Evolutionary conservation across 73 alveolate species (phyloP).

Genomic region (Tetrahymena borealis): DNA sequence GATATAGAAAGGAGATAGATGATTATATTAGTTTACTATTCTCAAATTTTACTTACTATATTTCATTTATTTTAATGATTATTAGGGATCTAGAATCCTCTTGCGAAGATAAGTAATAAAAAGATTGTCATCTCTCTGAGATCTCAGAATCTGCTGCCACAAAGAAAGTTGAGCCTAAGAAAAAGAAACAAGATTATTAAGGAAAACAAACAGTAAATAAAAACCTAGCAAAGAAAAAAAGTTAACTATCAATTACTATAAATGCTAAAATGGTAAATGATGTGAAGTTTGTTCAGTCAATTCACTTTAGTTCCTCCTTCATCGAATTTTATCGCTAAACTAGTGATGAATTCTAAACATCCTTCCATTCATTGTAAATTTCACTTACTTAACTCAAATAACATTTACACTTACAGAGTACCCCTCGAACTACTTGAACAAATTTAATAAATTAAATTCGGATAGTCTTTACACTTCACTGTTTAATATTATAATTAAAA

Average conservation of each 20-base stretch:
- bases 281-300: not conserved
- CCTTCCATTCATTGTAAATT: not conserved
- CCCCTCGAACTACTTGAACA: too few relatives aligned
- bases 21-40: too few relatives aligned
- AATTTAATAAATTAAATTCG: too few relatives aligned
- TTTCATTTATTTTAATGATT: too few relatives aligned
- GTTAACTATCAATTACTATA: not conserved
- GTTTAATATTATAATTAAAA: too few relatives aligned
- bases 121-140: not conserved
- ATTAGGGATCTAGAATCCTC: not conserved
- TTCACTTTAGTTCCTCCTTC: not conserved
- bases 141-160: not conserved
- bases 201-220: not conserved
- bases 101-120: not conserved
- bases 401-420: too few relatives aligned
- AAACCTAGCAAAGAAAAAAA: not conserved
- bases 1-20: too few relatives aligned
- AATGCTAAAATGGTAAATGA: not conserved
- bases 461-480: too few relatives aligned
- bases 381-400: too few relatives aligned
- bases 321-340: not conserved
- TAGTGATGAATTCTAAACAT: not conserved
- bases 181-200: not conserved
- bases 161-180: not conserved
- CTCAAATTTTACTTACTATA: too few relatives aligned